These are phyloP conservation scores for Stagonosporopsis tanaceti DNA, from an alignment of 2,329 filamentous ascomycete genomes.

Conservation along the genomic window DNA sequence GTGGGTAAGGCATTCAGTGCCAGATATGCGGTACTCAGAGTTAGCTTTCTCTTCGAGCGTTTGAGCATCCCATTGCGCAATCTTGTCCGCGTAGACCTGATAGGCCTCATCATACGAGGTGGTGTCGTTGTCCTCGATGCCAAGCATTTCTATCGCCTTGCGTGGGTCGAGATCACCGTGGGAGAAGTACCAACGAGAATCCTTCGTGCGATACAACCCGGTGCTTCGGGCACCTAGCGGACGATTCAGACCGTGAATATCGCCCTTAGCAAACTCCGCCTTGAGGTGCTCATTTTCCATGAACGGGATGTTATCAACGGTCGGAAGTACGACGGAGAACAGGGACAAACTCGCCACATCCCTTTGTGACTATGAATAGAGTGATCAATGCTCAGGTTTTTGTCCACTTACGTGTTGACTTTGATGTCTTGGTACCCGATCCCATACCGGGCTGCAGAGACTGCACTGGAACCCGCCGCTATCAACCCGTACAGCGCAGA, in stretches of 20 bases:
- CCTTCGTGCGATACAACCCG: neutral
- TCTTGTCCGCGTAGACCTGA: neutral
- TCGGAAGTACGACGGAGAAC: neutral
- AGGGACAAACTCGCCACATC: constrained; percentile 1
- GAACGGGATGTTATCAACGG: neutral
- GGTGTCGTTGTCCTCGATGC: neutral
- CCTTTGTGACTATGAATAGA: neutral
- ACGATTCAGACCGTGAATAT: neutral
- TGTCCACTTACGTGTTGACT: neutral
- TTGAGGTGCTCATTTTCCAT: neutral
- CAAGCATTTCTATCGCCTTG: neutral
- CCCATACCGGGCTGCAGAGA: neutral
- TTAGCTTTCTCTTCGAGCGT: neutral
- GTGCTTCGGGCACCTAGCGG: neutral
- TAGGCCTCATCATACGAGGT: neutral
- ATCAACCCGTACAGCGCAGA: constrained; percentile 1
- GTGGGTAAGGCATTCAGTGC: neutral
- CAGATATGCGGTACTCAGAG: neutral
- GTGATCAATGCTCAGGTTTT: neutral
- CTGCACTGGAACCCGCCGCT: neutral
- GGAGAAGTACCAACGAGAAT: constrained; percentile 1
- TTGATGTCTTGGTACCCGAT: constrained; percentile 1
- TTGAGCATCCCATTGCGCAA: neutral
- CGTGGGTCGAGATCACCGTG: neutral
- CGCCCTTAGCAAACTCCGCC: constrained; percentile 1